phyloP scores from a whole-genome alignment of 2,329 filamentous ascomycete genomes.

The Botryosphaeria dothidea region DNA sequence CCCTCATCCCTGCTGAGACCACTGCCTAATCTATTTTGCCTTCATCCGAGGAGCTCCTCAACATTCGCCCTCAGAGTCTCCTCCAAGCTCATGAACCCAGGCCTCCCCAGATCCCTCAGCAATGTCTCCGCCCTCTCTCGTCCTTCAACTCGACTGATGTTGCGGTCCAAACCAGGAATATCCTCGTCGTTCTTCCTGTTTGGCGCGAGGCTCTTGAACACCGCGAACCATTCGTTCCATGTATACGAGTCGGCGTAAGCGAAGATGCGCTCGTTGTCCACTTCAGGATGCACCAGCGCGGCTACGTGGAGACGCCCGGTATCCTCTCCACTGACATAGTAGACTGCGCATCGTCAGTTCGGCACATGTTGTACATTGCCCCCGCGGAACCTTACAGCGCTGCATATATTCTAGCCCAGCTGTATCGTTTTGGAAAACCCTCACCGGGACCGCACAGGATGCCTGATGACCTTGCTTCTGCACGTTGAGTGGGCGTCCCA shows the following conservation, averaged over 20 bases:
- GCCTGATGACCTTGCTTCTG: slow-evolving; percentile 22
- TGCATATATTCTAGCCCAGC: background rate
- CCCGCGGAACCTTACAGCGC: background rate
- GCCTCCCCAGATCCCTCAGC: background rate
- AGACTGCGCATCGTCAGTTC: background rate
- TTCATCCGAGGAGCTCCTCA: background rate
- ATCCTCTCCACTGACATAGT: slow-evolving; percentile 25
- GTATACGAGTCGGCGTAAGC: slow-evolving; percentile 20
- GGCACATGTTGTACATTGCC: no score
- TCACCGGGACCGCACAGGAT: slow-evolving; percentile 19
- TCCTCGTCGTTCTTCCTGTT: background rate
- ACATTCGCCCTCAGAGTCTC: slow-evolving; percentile 2
- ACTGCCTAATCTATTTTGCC: no score
- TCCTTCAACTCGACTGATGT: background rate
- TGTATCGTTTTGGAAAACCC: slow-evolving; percentile 16
- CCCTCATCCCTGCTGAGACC: no score
- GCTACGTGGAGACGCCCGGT: slow-evolving; percentile 25
- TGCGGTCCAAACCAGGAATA: background rate
- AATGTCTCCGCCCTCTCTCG: background rate
- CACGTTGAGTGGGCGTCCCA: slow-evolving; percentile 21
- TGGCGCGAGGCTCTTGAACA: background rate
- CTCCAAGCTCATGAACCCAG: slow-evolving; percentile 4
- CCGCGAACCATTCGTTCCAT: slow-evolving; percentile 20
- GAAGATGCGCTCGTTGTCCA: slow-evolving; percentile 22
- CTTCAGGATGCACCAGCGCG: slow-evolving; percentile 21